A percentile compares a stretch with the other conserved stretches of the same genome.
Evolutionary conservation across 2,329 filamentous ascomycete genomes (phyloP).

Genomic region (Epichloe typhina): DNA sequence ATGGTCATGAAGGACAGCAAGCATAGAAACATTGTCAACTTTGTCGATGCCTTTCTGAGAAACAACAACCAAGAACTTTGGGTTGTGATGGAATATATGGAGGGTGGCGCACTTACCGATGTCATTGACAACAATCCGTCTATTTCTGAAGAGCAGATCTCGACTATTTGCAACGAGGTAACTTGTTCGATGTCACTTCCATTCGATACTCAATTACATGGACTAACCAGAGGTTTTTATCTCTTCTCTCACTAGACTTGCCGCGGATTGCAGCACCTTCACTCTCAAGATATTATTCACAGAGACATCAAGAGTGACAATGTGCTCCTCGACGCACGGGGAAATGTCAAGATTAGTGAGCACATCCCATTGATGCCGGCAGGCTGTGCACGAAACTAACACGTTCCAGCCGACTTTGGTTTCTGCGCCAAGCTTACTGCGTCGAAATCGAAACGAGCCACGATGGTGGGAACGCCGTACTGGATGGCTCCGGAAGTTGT

Average conservation of each 20-base stretch:
- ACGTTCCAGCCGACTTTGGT: conserved; percentile 75
- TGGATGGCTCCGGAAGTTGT: conserved; percentile 99
- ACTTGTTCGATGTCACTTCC: conserved; percentile 14
- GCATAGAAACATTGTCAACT: conserved; percentile 98
- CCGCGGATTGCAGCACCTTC: conserved; percentile 84
- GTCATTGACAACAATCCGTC: conserved; percentile 95
- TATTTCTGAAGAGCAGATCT: conserved; percentile 94
- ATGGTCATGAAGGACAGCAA: conserved; percentile 99
- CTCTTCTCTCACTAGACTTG: conserved; percentile 55
- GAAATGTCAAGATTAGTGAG: conserved; percentile 95
- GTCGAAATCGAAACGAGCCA: conserved; percentile 90
- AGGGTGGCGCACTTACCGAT: conserved; percentile 92
- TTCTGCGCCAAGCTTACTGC: conserved; percentile 98
- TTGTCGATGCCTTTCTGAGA: conserved; percentile 88
- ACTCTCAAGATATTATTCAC: conserved; percentile 94
- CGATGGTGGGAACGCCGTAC: conserved; percentile 98
- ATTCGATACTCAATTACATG: neutral
- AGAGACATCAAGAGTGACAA: conserved; percentile 99
- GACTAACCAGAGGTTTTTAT: neutral
- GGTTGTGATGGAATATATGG: conserved; percentile 99
- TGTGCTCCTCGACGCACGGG: conserved; percentile 82
- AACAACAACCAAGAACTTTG: conserved; percentile 94
- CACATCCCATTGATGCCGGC: conserved; percentile 12
- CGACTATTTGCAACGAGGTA: conserved; percentile 93
- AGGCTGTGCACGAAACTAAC: conserved; percentile 17